A percentile compares a stretch with the other conserved stretches of the same genome.
These are phyloP conservation scores for Coemansia nantahalensis DNA, from an alignment of 192 early-diverging fungal species.

Conservation along the genomic window DNA sequence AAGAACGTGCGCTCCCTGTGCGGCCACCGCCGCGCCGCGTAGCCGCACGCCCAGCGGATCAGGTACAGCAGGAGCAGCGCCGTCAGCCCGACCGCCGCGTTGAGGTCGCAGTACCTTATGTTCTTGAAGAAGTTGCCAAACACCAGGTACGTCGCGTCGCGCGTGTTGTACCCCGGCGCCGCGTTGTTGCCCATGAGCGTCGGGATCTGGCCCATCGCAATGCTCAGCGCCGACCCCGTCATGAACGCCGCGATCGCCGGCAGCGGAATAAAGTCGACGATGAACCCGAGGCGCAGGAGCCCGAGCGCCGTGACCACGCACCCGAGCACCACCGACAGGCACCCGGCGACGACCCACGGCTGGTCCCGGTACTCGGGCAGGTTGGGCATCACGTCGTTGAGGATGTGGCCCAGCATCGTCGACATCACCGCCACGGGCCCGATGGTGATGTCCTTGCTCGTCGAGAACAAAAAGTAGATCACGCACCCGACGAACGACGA, in stretches of 20 bases:
- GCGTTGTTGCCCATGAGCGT: conserved; percentile 74
- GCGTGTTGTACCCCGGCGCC: conserved; percentile 63
- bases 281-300: conserved; percentile 75
- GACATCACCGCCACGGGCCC: conserved; percentile 79
- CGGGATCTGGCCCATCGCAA: conserved; percentile 78
- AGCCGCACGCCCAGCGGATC: conserved; percentile 35
- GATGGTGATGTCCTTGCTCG: conserved; percentile 71
- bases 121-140: conserved; percentile 66
- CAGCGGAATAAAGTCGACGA: conserved; percentile 84
- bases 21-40: conserved; percentile 51
- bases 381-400: conserved; percentile 32
- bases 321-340: conserved; percentile 72
- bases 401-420: conserved; percentile 67
- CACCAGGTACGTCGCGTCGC: conserved; percentile 69
- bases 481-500: conserved; percentile 69
- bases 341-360: conserved; percentile 48
- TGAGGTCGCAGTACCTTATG: conserved; percentile 48
- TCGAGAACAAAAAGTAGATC: conserved; percentile 70
- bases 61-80: conserved; percentile 52
- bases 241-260: conserved; percentile 87
- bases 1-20: conserved; percentile 52
- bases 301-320: conserved; percentile 69
- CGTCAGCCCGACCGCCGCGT: conserved; percentile 45
- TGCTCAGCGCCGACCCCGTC: conserved; percentile 76
- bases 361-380: conserved; percentile 57